These are phyloP conservation scores for Xylaria sp. DNA, from an alignment of 2,329 filamentous ascomycete genomes.

Conservation along the genomic window DNA sequence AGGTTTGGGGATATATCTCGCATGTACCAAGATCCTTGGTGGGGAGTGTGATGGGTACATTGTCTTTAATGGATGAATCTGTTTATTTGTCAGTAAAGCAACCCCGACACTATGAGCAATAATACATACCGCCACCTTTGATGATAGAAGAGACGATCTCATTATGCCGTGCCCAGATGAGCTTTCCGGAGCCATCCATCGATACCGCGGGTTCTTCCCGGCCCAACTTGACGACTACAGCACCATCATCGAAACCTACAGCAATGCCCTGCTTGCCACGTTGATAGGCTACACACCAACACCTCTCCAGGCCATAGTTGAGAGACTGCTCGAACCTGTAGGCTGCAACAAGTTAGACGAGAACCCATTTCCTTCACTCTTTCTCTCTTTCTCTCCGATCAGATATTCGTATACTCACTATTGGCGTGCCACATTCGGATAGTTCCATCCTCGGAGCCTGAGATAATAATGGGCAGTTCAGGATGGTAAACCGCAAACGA, in stretches of 20 bases:
- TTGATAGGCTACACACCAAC: constrained; percentile 98
- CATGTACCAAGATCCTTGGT: constrained; percentile 96
- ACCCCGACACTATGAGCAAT: neutral
- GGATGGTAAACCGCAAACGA: constrained; percentile 98
- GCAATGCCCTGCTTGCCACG: constrained; percentile 93
- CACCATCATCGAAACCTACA: constrained; percentile 96
- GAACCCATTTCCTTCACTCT: neutral
- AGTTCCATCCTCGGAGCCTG: constrained; percentile 95
- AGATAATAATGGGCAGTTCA: constrained; percentile 95
- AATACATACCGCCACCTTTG: constrained; percentile 76
- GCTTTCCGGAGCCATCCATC: constrained; percentile 95
- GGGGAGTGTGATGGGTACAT: constrained; percentile 83
- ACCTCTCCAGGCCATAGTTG: constrained; percentile 94
- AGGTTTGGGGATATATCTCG: constrained; percentile 94
- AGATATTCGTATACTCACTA: constrained; percentile 52
- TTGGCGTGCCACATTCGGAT: constrained; percentile 99
- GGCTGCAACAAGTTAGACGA: constrained; percentile 50
- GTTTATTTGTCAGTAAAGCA: constrained; percentile 43
- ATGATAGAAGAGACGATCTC: constrained; percentile 96
- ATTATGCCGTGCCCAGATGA: constrained; percentile 95
- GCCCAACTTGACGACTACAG: constrained; percentile 97
- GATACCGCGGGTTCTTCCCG: constrained; percentile 96
- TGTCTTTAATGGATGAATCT: constrained; percentile 88
- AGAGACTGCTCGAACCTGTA: constrained; percentile 95
- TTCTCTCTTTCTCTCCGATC: neutral